These are phyloP conservation scores for Microsporum canis DNA, from an alignment of 2,329 filamentous ascomycete genomes.

Conservation along the genomic window DNA sequence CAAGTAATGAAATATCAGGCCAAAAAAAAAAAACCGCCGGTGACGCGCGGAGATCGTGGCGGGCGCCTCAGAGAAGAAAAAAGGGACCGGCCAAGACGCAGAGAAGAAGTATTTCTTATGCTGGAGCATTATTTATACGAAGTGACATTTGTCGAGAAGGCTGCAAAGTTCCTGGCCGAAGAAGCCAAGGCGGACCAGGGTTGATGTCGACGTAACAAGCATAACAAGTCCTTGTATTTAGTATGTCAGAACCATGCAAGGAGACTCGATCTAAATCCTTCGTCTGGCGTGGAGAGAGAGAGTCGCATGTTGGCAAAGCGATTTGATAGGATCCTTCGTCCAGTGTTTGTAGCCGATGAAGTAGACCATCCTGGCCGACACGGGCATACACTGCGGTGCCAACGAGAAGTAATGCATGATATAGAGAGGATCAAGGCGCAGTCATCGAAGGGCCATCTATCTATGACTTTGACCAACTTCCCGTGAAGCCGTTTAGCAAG, in stretches of 20 bases:
- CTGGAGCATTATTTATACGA: neutral
- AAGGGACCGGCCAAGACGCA: neutral
- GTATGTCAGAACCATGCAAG: neutral
- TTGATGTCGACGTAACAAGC: neutral
- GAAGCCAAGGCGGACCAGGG: neutral
- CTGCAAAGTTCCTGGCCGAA: neutral
- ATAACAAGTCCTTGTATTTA: neutral
- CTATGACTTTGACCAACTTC: neutral
- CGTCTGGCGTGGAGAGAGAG: neutral
- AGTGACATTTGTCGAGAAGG: neutral
- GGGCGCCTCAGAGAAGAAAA: neutral
- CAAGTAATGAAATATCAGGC: neutral
- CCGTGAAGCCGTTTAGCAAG: neutral
- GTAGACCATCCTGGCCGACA: neutral
- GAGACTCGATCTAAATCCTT: neutral
- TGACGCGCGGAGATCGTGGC: slow-evolving; percentile 1
- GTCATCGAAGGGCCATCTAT: neutral
- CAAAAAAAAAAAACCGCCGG: neutral
- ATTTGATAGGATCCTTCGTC: neutral
- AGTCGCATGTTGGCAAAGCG: neutral
- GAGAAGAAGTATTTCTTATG: neutral
- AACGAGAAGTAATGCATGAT: neutral
- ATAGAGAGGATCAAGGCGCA: neutral
- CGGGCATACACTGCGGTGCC: neutral
- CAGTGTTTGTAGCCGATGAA: neutral